Base-by-base conservation (phyloP, 75 land plant genomes). In the Adiantum capillusveneris region DNA sequence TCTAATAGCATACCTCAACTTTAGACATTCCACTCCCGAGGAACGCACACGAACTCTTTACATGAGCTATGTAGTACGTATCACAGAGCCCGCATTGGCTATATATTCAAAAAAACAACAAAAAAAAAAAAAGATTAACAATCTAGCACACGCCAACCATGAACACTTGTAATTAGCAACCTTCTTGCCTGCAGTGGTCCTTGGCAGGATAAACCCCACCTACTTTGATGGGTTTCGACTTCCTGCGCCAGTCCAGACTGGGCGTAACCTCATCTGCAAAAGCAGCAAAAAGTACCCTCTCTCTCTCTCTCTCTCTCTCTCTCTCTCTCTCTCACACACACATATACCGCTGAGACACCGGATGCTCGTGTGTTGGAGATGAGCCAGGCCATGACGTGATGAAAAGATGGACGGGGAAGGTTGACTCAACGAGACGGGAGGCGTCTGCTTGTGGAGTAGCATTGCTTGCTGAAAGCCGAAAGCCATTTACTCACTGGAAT, bases 31-130 rank as follows among this genome's bases (percentile, higher is more conserved):
- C 98, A 39, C 86, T 87, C 25, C 98, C 98, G 7, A 94, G 53
- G 73, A 94, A 94, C 31, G 98, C 87, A 59, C 98, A 94, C 12
- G 98, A 87, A 25, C 80, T 63, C 81, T 81, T 86, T 29, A 94
- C 98, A 80, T 94, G 98, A 19, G 98, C 98, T 34, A 94, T 82
- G 79, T 86, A 94, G 43, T 94, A 94, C 1, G 98, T 81, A 67
- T 94, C 98, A 57, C 98, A 94, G 37, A 94, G 60, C 11, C 98
- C 98, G 48, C 98, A 94, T 20, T 67, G 84, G 60, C 96, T 86
- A 63, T 53, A 58, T 66, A 25, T 6, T 6, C 6, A 46, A 6
- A 46, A 46, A 18, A 46, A 46, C 14, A 46, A 29, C 30, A 56
- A 11, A 31, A 57, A 17, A 31, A 27, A 56, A 44, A 2, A 46